These are phyloP conservation scores for Entomortierella lignicola DNA, from an alignment of 192 early-diverging fungal genomes.

Conservation along the genomic window DNA sequence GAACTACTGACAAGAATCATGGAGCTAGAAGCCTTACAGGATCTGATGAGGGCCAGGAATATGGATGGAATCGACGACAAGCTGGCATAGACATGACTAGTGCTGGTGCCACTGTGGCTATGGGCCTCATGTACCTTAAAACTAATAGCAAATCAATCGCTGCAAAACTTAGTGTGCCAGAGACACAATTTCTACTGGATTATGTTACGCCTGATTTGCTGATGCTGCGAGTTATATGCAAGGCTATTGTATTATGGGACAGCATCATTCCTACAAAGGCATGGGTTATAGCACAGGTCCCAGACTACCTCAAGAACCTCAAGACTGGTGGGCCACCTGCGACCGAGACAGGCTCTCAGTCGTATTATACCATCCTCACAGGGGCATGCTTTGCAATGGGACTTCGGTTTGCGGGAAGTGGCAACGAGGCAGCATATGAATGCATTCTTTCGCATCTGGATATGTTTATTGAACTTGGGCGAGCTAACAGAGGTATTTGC, in stretches of 20 bases:
- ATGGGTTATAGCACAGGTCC: slow-evolving; percentile 77
- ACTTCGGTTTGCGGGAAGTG: slow-evolving; percentile 75
- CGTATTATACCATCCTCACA: slow-evolving; percentile 71
- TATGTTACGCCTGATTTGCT: slow-evolving; percentile 79
- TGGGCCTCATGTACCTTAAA: slow-evolving; percentile 87
- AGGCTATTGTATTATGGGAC: slow-evolving; percentile 83
- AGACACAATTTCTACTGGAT: slow-evolving; percentile 68
- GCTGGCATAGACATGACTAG: slow-evolving; percentile 65
- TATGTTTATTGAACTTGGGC: slow-evolving; percentile 54
- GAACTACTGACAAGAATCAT: slow-evolving; percentile 51
- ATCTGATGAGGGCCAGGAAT: neutral
- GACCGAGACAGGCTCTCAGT: slow-evolving; percentile 62
- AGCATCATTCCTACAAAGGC: slow-evolving; percentile 65
- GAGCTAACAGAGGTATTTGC: slow-evolving; percentile 55
- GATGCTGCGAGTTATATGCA: slow-evolving; percentile 73
- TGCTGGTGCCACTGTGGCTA: slow-evolving; percentile 79
- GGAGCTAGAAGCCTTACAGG: neutral
- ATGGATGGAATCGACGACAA: slow-evolving; percentile 5
- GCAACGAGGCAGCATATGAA: slow-evolving; percentile 58
- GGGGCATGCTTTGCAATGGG: slow-evolving; percentile 77
- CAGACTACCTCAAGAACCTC: slow-evolving; percentile 62
- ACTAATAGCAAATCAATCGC: slow-evolving; percentile 78
- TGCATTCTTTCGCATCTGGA: slow-evolving; percentile 67
- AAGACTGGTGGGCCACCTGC: slow-evolving; percentile 13
- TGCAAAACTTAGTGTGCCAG: slow-evolving; percentile 70